Conservation (phyloP, 176 grass and related monocot genomes). For the Musa schizocarpa region DNA sequence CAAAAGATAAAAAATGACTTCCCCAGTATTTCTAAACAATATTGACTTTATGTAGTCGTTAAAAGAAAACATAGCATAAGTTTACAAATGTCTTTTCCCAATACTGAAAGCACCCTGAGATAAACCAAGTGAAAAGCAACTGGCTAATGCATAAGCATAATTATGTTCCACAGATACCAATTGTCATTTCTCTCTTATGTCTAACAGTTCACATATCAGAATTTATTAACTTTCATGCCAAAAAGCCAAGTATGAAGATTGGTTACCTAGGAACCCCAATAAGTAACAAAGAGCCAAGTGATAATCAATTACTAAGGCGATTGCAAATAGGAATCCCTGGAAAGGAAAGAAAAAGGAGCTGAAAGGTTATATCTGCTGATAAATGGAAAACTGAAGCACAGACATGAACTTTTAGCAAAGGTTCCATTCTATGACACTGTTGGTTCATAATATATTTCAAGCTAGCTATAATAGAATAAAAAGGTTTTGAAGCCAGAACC, state of each 20-base stretch:
- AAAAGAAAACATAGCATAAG: not conserved
- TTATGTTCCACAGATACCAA: not conserved
- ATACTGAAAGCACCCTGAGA: not conserved
- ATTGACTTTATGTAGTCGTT: too few species aligned
- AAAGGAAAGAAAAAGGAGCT: conserved; percentile 12
- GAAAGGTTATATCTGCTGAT: not conserved
- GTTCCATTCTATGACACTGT: not conserved
- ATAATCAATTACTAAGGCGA: conserved; percentile 68
- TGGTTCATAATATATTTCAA: not conserved
- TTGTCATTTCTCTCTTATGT: not conserved
- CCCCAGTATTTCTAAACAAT: too few species aligned
- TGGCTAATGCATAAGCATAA: not conserved
- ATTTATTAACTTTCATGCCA: not conserved
- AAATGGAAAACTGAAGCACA: not conserved
- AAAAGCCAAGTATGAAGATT: conserved; percentile 20
- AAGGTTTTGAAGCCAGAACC: not conserved
- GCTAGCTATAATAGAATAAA: not conserved
- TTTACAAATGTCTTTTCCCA: not conserved
- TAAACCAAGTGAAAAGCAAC: not conserved
- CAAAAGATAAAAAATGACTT: too few species aligned
- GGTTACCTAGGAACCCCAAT: conserved; percentile 67
- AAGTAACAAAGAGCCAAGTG: conserved; percentile 64
- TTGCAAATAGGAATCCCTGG: conserved; percentile 68
- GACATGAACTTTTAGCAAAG: not conserved
- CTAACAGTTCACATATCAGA: not conserved